Base-by-base conservation (phyloP, 2,329 filamentous ascomycete genomes). In the Exophiala oligosperma region DNA sequence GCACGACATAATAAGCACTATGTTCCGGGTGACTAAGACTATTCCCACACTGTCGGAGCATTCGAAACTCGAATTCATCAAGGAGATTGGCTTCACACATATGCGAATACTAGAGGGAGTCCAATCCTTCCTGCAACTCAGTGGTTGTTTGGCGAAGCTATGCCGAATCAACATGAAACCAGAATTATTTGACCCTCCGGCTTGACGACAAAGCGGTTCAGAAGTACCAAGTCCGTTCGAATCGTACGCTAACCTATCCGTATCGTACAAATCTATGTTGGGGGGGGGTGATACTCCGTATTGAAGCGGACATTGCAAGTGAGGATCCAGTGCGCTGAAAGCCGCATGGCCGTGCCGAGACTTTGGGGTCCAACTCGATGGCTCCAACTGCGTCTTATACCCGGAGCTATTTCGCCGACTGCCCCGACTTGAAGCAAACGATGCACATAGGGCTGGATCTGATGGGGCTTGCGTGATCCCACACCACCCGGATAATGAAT, bases 101-200 rank as follows among this genome's bases (percentile, higher is more conserved):
- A 99, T 99, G 94, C 92, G 95, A 73, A 93, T 99, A 56, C 79
- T 99, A n/a, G 94, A 99, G 72, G 94, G 94, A 29, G 91, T 99
- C 24, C 93, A 97, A 76, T 97, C 93, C 6, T 83, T 97, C 62
- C 82, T 99, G 58, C 94, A 99, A 75, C 81, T 99, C 47, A 95
- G 91, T 70, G 94, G 93, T 9, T 97, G 93, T 71, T 83, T 99
- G 23, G 92, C 91, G 14, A 87, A 93, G 68, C 80, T 99, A 56
- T 94, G 91, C 77, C 96, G 89, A 79, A 87, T 97, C 73, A 97
- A 97, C 74, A 97, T 99, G 93, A 90, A 96, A 70, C 89, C 91
- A 2, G 87, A 89, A 72, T 82, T 89, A 61, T 97, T 97, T 71
- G 79, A 77, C 40, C 72, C 79, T 4, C 73, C 59, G 23, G 53